Conservation (phyloP, 2,329 filamentous ascomycete genomes). For the Aspergillus tamarii region DNA sequence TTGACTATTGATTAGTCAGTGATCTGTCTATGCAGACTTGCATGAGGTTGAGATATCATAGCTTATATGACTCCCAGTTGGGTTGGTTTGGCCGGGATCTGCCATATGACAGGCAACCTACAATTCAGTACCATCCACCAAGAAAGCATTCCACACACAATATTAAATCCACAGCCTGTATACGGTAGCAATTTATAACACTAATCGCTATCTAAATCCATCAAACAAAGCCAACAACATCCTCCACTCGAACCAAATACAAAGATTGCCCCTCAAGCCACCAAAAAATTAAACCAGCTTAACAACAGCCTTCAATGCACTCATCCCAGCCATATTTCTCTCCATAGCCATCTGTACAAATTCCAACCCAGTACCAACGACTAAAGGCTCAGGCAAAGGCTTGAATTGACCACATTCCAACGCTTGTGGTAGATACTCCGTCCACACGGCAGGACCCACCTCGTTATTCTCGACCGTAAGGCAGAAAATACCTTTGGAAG, state of each 20-base stretch:
- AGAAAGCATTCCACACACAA: background rate
- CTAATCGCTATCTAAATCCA: background rate
- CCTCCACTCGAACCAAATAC: too few species aligned
- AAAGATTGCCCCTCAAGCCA: too few species aligned
- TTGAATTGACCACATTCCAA: background rate
- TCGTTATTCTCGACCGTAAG: background rate
- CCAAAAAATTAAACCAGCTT: background rate
- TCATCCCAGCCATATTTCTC: background rate
- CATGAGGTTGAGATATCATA: background rate
- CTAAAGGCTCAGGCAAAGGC: background rate
- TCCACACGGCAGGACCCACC: background rate
- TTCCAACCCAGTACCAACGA: background rate
- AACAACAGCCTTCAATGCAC: background rate
- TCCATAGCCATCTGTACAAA: background rate
- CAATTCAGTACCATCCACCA: background rate
- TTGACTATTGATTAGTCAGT: background rate
- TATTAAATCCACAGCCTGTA: background rate
- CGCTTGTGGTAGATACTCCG: background rate
- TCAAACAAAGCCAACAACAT: too few species aligned
- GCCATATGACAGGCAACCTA: too few species aligned
- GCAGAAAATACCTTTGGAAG: background rate
- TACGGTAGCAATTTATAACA: background rate
- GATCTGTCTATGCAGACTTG: too few species aligned
- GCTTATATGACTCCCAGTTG: background rate
- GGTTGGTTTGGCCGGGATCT: background rate